phyloP scores from a whole-genome alignment of 345 rosid species.

The Reutealis trisperma region DNA sequence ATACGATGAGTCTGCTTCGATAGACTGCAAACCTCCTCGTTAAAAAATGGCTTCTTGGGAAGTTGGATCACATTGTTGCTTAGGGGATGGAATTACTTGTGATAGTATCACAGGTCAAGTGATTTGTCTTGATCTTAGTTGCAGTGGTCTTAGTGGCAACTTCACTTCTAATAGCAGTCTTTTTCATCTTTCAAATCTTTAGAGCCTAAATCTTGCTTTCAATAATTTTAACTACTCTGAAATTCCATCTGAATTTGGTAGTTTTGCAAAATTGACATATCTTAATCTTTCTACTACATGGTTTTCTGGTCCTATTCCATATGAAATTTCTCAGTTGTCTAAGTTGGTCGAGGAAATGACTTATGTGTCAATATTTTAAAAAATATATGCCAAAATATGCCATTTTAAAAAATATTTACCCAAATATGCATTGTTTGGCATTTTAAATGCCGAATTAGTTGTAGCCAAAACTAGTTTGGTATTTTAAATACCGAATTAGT shows the following conservation, averaged over 20 bases:
- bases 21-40: neutral
- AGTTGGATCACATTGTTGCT: neutral
- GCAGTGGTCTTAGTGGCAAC: slow-evolving; percentile 4
- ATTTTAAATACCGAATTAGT: no score
- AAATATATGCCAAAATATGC: no score
- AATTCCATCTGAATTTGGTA: slow-evolving; percentile 15
- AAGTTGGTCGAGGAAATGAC: no score
- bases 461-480: no score
- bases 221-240: slow-evolving; percentile 5
- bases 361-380: no score
- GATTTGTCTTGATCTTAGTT: slow-evolving; percentile 6
- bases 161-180: slow-evolving; percentile 3
- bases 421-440: no score
- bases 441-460: no score
- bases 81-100: slow-evolving; percentile 4
- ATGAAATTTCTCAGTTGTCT: slow-evolving; percentile 14
- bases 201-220: slow-evolving; percentile 12
- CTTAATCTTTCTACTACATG: slow-evolving; percentile 15
- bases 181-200: slow-evolving; percentile 6
- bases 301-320: slow-evolving; percentile 15
- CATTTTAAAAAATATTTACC: no score
- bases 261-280: slow-evolving; percentile 3
- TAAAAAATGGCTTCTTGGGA: neutral
- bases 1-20: neutral
- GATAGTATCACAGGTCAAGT: neutral